Evolutionary conservation across 768 basidiomycete genomes (phyloP), one percentile per base, ranked within the genome.

Genomic region (Russula ochroleuca): DNA sequence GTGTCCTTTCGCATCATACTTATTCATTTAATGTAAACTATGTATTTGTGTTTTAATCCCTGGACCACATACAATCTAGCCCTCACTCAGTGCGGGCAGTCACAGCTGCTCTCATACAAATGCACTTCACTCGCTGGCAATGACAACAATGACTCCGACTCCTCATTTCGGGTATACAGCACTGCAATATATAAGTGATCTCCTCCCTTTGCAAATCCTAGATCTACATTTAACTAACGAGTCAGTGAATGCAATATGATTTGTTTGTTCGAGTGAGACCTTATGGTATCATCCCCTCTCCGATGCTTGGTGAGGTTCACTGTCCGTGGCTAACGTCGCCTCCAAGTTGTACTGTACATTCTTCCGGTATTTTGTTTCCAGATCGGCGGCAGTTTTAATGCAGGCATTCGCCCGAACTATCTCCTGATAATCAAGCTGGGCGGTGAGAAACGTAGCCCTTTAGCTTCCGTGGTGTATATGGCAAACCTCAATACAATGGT

Each of bases 311-410:
- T 41, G 65, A 31, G 47, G 28, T 35, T 66, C 63, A 21, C 43
- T 78, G 66, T 78, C 82, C 53, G 85, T 64, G 35, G 25, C 53
- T 2, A 38, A 56, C 19, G 37, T 88, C 50, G 88, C 87, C 70
- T 91, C 88, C 62, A 97, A 73, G 72, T 95, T 96, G 73, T 94
- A 96, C 72, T 90, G 87, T 57, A 94, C 94, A 75, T 98, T 98
- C 76, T 92, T 87, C 67, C 88, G 81, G 74, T 98, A 97, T 73
- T 93, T 94, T 43, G 85, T 85, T 38, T 90, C 83, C 19, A 98
- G 78, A 72, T 93, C 87, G 3, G 94, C 87, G 0, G 94, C 89
- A 43, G 84, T 86, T 70, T 87, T 86, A 49, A 94, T 85, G 37
- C 85, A 84, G 0, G 83, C 79, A 65, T 94, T 92, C 8, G 90